Evolutionary conservation across 495 filamentous ascomycete genomes (phyloP).

Genomic region (Hapsidospora chrysogenum): DNA sequence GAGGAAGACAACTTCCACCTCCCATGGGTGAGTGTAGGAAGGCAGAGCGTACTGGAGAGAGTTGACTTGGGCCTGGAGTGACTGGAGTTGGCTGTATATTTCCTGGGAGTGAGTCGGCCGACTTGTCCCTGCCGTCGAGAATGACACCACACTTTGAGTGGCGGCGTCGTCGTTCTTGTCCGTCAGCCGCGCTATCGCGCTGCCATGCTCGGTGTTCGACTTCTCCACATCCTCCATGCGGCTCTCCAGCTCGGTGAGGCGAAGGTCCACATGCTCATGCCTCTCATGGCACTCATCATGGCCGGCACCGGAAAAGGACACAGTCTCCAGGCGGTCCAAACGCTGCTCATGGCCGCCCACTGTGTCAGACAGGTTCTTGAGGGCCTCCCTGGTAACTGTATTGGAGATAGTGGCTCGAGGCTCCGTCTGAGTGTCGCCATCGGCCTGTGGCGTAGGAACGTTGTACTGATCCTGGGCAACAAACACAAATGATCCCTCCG

Average conservation of each 20-base stretch:
- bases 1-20: constrained; percentile 51
- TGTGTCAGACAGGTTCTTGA: constrained; percentile 19
- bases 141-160: constrained; percentile 24
- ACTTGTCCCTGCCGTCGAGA: constrained; percentile 23
- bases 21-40: constrained; percentile 40
- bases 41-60: constrained; percentile 40
- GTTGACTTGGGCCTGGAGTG: constrained; percentile 36
- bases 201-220: constrained; percentile 25
- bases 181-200: neutral
- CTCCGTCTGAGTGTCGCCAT: neutral
- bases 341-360: constrained; percentile 35
- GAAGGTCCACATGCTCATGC: constrained; percentile 38
- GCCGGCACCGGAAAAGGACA: constrained; percentile 36
- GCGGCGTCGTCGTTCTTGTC: constrained; percentile 19
- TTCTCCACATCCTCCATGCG: constrained; percentile 43
- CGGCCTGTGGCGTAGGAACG: neutral
- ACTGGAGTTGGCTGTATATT: constrained; percentile 32
- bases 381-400: constrained; percentile 8
- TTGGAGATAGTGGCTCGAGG: neutral
- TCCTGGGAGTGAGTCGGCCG: constrained; percentile 18
- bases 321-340: constrained; percentile 41
- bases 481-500: neutral
- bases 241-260: constrained; percentile 44
- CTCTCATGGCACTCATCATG: constrained; percentile 43
- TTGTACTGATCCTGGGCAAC: constrained; percentile 6